Conservation (phyloP, 495 filamentous ascomycete genomes). For the Saxophila tyrrhenica region DNA sequence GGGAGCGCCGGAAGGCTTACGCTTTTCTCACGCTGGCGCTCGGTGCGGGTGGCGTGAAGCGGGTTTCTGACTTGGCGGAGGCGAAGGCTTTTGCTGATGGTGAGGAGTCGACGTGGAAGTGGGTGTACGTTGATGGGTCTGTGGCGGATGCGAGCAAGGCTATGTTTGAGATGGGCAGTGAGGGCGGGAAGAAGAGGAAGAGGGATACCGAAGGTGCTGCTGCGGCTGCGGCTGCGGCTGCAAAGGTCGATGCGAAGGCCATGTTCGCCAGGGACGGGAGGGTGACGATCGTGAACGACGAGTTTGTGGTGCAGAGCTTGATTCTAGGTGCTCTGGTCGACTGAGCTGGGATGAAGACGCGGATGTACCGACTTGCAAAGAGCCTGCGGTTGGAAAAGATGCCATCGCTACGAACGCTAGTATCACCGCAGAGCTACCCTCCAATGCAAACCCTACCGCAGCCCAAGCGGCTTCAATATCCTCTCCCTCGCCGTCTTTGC, state of each 20-base stretch:
- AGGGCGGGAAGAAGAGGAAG: conserved; percentile 39
- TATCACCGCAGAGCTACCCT: not conserved
- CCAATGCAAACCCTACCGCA: conserved; percentile 12
- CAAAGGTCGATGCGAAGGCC: conserved; percentile 17
- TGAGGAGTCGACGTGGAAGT: conserved; percentile 48
- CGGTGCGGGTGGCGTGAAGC: conserved; percentile 54
- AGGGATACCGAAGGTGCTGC: conserved; percentile 25
- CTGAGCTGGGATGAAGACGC: conserved; percentile 11
- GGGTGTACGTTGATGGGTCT: conserved; percentile 64
- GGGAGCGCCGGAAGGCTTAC: conserved; percentile 49
- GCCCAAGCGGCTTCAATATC: conserved; percentile 45
- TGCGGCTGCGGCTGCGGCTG: conserved; percentile 20
- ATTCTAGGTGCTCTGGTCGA: conserved; percentile 74
- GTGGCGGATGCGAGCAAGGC: conserved; percentile 38
- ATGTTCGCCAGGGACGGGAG: conserved; percentile 31
- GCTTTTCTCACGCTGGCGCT: conserved; percentile 68
- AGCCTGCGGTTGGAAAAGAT: too few relatives aligned
- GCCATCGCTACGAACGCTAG: not conserved
- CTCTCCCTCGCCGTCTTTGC: conserved; percentile 62
- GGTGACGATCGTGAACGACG: conserved; percentile 62
- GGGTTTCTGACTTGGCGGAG: conserved; percentile 52
- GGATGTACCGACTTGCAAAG: not conserved
- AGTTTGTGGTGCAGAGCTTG: conserved; percentile 84
- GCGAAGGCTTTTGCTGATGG: conserved; percentile 43
- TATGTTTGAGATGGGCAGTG: conserved; percentile 26